Evolutionary conservation across 306 rosid species (phyloP).

Genomic region (Cicer judaicum): DNA sequence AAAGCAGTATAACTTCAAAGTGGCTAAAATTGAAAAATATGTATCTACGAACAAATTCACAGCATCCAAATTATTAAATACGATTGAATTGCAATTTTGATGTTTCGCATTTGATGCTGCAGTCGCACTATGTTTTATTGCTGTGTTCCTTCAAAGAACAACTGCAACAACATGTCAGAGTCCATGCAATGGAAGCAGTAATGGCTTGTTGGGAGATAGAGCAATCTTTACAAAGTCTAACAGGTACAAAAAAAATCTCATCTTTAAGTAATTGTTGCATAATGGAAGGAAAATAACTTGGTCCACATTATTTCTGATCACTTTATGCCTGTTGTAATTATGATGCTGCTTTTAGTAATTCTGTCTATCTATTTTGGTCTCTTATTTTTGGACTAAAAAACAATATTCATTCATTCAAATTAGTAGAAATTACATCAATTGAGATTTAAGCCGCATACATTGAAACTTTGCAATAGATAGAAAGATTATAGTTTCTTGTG

Average conservation of each 20-base stretch:
- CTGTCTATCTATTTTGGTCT: conserved; percentile 1
- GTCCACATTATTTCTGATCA: conserved; percentile 19
- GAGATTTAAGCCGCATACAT: too few species aligned
- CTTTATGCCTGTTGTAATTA: not conserved
- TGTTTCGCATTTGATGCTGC: conserved; percentile 43
- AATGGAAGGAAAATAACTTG: too few species aligned
- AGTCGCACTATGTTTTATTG: conserved; percentile 95
- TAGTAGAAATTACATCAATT: too few species aligned
- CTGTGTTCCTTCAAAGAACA: conserved; percentile 98
- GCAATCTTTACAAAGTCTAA: conserved; percentile 90
- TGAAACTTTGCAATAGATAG: not conserved
- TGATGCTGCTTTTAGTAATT: not conserved
- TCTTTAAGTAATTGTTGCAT: too few species aligned
- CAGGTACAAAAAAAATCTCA: too few species aligned
- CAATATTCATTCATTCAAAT: too few species aligned
- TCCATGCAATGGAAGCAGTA: conserved; percentile 99
- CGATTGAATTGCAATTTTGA: not conserved
- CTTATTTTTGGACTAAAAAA: not conserved
- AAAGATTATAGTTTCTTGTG: not conserved
- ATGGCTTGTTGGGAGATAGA: conserved; percentile 99
- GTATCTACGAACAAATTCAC: too few species aligned
- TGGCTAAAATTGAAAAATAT: too few species aligned
- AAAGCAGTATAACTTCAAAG: too few species aligned
- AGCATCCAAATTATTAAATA: not conserved
- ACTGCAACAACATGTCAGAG: conserved; percentile 95